Base-by-base conservation (phyloP, 768 basidiomycete genomes). In the Pisolithus albus region DNA sequence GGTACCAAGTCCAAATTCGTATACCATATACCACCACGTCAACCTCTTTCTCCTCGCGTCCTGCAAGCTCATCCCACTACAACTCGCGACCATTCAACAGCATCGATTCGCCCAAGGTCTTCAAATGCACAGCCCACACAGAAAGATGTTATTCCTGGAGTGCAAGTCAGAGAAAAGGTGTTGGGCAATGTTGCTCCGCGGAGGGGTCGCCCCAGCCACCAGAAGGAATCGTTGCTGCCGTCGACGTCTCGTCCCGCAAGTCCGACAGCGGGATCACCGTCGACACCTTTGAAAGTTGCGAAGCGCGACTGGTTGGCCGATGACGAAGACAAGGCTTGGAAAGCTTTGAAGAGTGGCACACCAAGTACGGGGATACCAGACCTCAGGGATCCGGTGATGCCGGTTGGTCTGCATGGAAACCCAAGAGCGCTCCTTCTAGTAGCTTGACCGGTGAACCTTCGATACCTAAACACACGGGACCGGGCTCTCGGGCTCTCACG, bases 1-100 rank as follows among this genome's bases (percentile, higher is more conserved):
- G 92, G 93, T 10, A 92, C 92, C 1, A 87, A 82, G 64, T 89
- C 92, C 7, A 78, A 79, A 37, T 87, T 86, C 61, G 72, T 80
- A 37, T 96, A 96, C 61, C 72, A 65, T 36, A 72, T 82, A 41
- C 79, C 78, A 40, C 59, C 72, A 1, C 72, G 71, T 10, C 80
- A 75, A 52, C 47, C 73, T 71, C 60, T 78, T 63, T 70, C 74
- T 9, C 75, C 79, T 9, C 69, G 66, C 68, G 68, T 47, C 59
- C 57, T 48, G 60, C 66, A 68, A 51, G 57, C 64, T 42, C 59
- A 56, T 61, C 47, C 60, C 50, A 13, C 59, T 5, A 58, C 62
- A 39, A 53, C 67, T 28, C 61, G 76, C 13, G 72, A 74, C 23
- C 64, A 68, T 30, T 56, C 76, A 28, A 67, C 76, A 28, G 67